Evolutionary conservation across 805 yeast species (phyloP).

Genomic region (Barnettozyma pratensis): DNA sequence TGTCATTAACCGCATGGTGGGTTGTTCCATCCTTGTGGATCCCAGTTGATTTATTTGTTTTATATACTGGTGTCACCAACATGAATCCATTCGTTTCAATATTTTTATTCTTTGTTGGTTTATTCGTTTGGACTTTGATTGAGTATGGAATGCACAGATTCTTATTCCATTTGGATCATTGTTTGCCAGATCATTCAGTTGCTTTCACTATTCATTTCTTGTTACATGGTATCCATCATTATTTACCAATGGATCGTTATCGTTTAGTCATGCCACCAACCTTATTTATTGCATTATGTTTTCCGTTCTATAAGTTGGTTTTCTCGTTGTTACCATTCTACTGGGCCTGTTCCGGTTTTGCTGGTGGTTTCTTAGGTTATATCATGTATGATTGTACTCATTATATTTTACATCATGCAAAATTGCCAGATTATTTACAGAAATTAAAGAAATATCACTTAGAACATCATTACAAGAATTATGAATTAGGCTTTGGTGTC

Average conservation of each 20-base stretch:
- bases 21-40: constrained; percentile 85
- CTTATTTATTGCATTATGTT: constrained; percentile 61
- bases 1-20: constrained; percentile 92
- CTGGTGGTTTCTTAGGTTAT: constrained; percentile 95
- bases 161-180: constrained; percentile 84
- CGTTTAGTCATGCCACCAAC: constrained; percentile 98
- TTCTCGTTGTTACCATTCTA: constrained; percentile 73
- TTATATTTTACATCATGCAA: constrained; percentile 85
- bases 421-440: constrained; percentile 72
- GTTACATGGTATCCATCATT: constrained; percentile 95
- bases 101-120: constrained; percentile 69
- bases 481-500: constrained; percentile 95
- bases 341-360: constrained; percentile 86
- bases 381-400: constrained; percentile 91
- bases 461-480: constrained; percentile 97
- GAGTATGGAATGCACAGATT: constrained; percentile 89
- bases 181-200: constrained; percentile 73
- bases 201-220: constrained; percentile 83
- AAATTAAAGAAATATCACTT: constrained; percentile 83
- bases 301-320: constrained; percentile 77
- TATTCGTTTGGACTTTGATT: constrained; percentile 87
- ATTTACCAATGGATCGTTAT: constrained; percentile 91
- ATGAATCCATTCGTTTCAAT: constrained; percentile 40
- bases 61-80: constrained; percentile 53
- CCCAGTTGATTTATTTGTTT: constrained; percentile 66